Evolutionary conservation across 1,139 yeast genomes (phyloP).

Genomic region (Sugiyamaella paludigena): DNA sequence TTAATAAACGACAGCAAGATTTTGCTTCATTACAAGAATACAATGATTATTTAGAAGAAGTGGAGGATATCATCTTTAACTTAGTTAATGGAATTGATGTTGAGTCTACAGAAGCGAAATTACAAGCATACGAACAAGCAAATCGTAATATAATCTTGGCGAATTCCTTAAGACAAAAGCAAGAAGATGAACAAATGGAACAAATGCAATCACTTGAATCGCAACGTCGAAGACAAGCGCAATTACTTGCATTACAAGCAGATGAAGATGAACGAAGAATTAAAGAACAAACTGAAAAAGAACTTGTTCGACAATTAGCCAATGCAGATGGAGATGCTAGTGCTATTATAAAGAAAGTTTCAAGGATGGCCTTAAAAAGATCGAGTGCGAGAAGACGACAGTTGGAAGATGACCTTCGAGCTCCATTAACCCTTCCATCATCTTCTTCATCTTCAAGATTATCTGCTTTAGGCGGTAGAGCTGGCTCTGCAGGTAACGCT

Average conservation of each 20-base stretch:
- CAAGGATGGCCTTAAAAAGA: constrained; percentile 63
- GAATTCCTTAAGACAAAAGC: constrained; percentile 67
- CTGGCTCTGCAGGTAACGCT: constrained; percentile 38
- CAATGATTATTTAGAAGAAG: constrained; percentile 76
- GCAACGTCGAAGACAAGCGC: constrained; percentile 47
- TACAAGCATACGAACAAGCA: constrained; percentile 68
- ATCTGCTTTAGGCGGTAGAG: background rate
- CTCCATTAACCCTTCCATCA: constrained; percentile 19
- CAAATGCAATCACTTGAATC: constrained; percentile 71
- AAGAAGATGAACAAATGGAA: constrained; percentile 65
- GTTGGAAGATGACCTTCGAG: constrained; percentile 57
- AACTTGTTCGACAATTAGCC: constrained; percentile 64
- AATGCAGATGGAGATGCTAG: constrained; percentile 49
- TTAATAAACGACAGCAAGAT: constrained; percentile 78
- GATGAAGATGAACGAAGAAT: constrained; percentile 38
- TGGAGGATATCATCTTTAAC: constrained; percentile 79
- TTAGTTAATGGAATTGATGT: constrained; percentile 67
- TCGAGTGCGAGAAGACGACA: constrained; percentile 65
- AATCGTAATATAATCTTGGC: constrained; percentile 75
- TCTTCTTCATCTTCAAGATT: background rate
- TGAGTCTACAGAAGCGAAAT: constrained; percentile 66
- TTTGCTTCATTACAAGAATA: constrained; percentile 58
- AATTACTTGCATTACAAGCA: constrained; percentile 36
- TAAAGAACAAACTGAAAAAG: constrained; percentile 58
- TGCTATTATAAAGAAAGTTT: constrained; percentile 51